Percentiles rank a stretch among this genome's conserved stretches.
Conservation (phyloP, 495 filamentous ascomycete genomes). For the Cryomyces minteri region DNA sequence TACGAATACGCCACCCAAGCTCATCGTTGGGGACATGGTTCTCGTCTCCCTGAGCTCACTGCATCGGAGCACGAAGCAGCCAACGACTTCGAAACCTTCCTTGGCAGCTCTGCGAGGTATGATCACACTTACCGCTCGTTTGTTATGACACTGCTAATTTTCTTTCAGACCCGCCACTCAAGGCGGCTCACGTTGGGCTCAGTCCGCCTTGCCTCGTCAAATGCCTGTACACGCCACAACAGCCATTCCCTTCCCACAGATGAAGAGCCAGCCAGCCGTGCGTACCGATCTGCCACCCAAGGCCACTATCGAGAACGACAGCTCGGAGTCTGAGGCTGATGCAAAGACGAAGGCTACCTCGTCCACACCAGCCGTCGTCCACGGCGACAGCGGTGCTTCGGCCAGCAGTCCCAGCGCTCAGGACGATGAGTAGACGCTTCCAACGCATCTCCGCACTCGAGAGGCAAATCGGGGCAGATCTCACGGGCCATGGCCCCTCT, state of each 20-base stretch:
- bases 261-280: neutral
- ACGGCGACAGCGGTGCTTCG: neutral
- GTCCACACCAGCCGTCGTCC: slow-evolving; percentile 1
- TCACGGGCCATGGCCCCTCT: no score
- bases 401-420: no score
- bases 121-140: no score
- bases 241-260: neutral
- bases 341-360: slow-evolving; percentile 3
- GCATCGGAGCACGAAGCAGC: no score
- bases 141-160: neutral
- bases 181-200: slow-evolving; percentile 9
- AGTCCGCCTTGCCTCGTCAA: slow-evolving; percentile 4
- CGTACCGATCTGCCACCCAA: slow-evolving; percentile 1
- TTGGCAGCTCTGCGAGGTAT: no score
- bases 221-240: slow-evolving; percentile 1
- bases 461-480: no score
- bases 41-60: no score
- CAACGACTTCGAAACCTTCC: no score
- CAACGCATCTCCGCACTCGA: no score
- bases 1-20: slow-evolving; percentile 47
- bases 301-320: neutral
- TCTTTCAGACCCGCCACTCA: slow-evolving; percentile 3
- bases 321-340: neutral
- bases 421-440: no score
- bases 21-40: slow-evolving; percentile 18